Percentiles rank a stretch among this genome's conserved stretches.
Conservation (phyloP, 257 asterid species). For the Scutellaria barbata region DNA sequence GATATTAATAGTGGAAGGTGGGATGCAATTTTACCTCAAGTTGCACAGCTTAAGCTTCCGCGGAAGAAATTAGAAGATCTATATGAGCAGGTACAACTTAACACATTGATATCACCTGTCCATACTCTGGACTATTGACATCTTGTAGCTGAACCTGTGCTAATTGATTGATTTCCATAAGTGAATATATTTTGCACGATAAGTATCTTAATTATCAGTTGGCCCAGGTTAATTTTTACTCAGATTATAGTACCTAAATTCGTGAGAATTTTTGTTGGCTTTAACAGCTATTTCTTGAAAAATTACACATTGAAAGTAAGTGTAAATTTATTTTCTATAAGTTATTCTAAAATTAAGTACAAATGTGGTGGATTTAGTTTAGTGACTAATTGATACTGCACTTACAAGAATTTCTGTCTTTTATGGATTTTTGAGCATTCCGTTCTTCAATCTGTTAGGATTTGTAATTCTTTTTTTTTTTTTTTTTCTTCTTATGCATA, state of each 20-base stretch:
- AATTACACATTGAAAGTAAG: constrained; percentile 16
- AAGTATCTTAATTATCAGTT: neutral
- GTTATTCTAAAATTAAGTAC: neutral
- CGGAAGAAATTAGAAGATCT: constrained; percentile 90
- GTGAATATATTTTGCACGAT: neutral
- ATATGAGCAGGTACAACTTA: constrained; percentile 76
- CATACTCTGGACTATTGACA: neutral
- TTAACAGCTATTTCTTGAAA: neutral
- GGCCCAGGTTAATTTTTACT: neutral
- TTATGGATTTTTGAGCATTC: neutral
- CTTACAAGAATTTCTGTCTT: neutral
- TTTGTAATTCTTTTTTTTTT: constrained; percentile 25
- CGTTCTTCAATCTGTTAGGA: constrained; percentile 19
- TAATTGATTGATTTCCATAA: neutral
- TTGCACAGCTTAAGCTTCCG: constrained; percentile 92
- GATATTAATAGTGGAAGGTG: constrained; percentile 97
- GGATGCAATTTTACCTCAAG: constrained; percentile 98
- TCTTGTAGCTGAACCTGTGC: neutral
- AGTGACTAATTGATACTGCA: neutral
- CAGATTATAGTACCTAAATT: neutral
- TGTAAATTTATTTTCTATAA: constrained; percentile 2
- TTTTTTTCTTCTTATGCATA: constrained; percentile 29
- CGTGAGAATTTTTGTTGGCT: neutral
- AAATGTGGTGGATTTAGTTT: neutral
- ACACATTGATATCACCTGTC: neutral